Evolutionary conservation across 169 alveolate species (phyloP), one percentile per base, ranked within the genome.

Genomic region (Plasmodium chabaudi): DNA sequence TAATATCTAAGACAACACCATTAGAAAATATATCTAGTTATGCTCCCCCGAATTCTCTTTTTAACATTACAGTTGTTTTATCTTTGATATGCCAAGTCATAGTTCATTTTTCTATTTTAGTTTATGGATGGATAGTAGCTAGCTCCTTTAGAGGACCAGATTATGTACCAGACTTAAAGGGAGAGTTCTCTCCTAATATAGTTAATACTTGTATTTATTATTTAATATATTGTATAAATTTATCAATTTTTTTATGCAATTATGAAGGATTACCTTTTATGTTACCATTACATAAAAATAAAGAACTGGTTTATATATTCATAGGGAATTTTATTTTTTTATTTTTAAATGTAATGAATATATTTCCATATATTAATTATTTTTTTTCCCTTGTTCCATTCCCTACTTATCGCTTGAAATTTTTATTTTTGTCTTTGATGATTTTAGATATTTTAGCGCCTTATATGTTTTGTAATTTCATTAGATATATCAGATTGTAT

Each of bases 201-300:
- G 96, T 96, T 44, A 96, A 96, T 93, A 95, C 98, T 9, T 93
- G 95, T 34, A 93, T 96, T 70, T 96, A 86, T 88, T 94, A 95
- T 89, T 87, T 94, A 56, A 88, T 94, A 57, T 94, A 94, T 90
- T 91, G 93, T 39, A 88, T 94, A 74, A 97, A 95, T 87, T 65
- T 94, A 44, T 86, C 97, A 19, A 92, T 95, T 42, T 96, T 96
- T 88, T 90, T 95, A 1, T 88, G 96, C 64, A 96, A 96, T 93
- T 95, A 95, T 88, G 95, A 93, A 64, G 98, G 97, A n/a, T 91
- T 95, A 47, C 98, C 98, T 9, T 96, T 93, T 63, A 93, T 95
- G 94, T 86, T 65, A 55, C 96, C 98, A 1, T 63, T 95, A 64
- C 71, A 70, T 47, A 93, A 94, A 25, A 94, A 95, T 88, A 91